Percentiles rank a stretch among this genome's conserved stretches.
phyloP scores from a whole-genome alignment of 805 yeast genomes.

The Starmerella apis region DNA sequence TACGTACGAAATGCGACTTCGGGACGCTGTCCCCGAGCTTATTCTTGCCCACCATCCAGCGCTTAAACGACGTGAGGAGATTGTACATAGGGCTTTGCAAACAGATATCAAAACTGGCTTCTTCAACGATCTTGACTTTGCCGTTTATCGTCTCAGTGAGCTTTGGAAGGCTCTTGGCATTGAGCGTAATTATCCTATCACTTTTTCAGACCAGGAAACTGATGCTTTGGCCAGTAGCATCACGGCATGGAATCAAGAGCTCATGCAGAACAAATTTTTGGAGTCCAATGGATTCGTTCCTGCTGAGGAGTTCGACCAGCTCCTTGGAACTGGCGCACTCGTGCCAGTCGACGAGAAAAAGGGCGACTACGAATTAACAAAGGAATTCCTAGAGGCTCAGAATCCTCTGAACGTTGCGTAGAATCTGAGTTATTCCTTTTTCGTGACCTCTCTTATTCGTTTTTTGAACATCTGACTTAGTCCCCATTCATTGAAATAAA shows the following conservation, averaged over 20 bases:
- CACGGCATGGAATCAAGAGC: conserved; percentile 55
- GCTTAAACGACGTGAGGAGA: conserved; percentile 42
- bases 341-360: conserved; percentile 42
- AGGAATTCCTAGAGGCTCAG: conserved; percentile 22
- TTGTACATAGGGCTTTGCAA: conserved; percentile 28
- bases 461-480: too few species aligned
- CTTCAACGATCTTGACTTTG: conserved; percentile 26
- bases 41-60: conserved; percentile 75
- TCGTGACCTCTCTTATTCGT: too few species aligned
- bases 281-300: conserved; percentile 95
- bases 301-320: conserved; percentile 73
- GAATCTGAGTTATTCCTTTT: too few species aligned
- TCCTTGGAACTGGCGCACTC: conserved; percentile 58
- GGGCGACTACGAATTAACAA: conserved; percentile 40
- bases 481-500: too few species aligned
- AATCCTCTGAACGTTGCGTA: conserved; percentile 9
- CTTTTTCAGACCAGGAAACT: conserved; percentile 48
- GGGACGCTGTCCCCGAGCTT: conserved; percentile 51
- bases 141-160: conserved; percentile 20
- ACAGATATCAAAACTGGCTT: conserved; percentile 24
- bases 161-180: conserved; percentile 21
- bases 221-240: conserved; percentile 48
- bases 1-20: conserved; percentile 71
- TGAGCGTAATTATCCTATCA: conserved; percentile 44
- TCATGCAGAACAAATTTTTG: conserved; percentile 67